Conservation (phyloP, 78 protist species). For the Capsaspora owczarzaki region DNA sequence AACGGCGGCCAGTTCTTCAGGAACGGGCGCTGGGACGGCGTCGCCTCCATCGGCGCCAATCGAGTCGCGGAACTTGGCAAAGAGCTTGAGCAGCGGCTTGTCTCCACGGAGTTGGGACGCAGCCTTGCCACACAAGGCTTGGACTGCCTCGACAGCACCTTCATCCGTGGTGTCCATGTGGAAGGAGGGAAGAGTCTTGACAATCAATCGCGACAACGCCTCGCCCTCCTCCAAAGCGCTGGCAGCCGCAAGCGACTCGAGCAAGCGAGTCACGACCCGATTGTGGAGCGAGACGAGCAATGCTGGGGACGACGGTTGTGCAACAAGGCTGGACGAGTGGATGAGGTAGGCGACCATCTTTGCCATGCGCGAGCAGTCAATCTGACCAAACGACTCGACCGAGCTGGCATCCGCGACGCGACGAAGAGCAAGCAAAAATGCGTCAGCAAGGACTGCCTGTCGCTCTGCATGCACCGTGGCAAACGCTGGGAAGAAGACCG, state of each 20-base stretch:
- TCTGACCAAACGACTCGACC: too few relatives aligned
- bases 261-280: neutral
- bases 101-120: neutral
- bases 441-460: neutral
- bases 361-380: too few relatives aligned
- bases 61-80: neutral
- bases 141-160: too few relatives aligned
- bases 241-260: neutral
- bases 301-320: neutral
- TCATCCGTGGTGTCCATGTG: too few relatives aligned
- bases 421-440: neutral
- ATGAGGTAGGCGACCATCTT: neutral
- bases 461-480: neutral
- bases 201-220: too few relatives aligned
- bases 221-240: neutral
- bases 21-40: too few relatives aligned
- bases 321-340: neutral
- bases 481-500: slow-evolving; percentile 12
- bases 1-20: neutral
- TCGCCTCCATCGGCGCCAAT: neutral
- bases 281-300: neutral
- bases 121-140: neutral
- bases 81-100: neutral
- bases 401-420: neutral
- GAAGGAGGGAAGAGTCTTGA: too few relatives aligned